Percentiles rank a stretch among this genome's conserved stretches.
Conservation (phyloP, 192 early-diverging fungal species). For the Coemansia sp. region DNA sequence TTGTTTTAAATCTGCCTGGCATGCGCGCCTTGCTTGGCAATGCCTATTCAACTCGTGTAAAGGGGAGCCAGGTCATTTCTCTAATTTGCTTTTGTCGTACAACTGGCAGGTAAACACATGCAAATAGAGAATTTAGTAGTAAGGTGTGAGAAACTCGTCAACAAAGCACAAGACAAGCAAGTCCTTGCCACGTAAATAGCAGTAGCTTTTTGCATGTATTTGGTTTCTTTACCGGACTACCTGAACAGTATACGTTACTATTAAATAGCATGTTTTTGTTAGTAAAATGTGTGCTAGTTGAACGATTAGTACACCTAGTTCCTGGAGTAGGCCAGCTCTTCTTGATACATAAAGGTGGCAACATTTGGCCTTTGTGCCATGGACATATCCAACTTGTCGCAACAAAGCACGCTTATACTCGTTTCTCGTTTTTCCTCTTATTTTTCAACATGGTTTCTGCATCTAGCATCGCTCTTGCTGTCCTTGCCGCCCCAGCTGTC, state of each 20-base stretch:
- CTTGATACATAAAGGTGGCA: background rate
- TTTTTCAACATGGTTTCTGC: slow-evolving; percentile 31
- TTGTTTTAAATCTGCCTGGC: too few relatives aligned
- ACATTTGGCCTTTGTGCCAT: background rate
- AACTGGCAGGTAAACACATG: too few relatives aligned
- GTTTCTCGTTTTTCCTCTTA: background rate
- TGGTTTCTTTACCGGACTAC: background rate
- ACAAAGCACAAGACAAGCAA: background rate
- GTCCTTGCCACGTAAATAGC: background rate
- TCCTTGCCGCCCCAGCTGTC: slow-evolving; percentile 13
- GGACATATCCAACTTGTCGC: background rate
- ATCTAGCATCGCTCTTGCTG: slow-evolving; percentile 17
- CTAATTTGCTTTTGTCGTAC: too few relatives aligned
- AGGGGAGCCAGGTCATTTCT: too few relatives aligned
- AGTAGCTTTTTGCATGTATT: background rate
- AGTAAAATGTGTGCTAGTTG: background rate
- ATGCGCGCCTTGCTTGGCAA: too few relatives aligned
- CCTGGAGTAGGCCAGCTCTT: background rate
- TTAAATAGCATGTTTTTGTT: background rate
- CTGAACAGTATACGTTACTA: background rate
- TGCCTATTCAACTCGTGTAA: too few relatives aligned
- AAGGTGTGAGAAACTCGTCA: background rate
- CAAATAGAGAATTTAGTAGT: background rate
- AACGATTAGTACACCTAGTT: background rate
- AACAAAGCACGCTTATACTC: background rate